Base-by-base conservation (phyloP, 1,284 basidiomycete species). In the Anthracocystis setariae region DNA sequence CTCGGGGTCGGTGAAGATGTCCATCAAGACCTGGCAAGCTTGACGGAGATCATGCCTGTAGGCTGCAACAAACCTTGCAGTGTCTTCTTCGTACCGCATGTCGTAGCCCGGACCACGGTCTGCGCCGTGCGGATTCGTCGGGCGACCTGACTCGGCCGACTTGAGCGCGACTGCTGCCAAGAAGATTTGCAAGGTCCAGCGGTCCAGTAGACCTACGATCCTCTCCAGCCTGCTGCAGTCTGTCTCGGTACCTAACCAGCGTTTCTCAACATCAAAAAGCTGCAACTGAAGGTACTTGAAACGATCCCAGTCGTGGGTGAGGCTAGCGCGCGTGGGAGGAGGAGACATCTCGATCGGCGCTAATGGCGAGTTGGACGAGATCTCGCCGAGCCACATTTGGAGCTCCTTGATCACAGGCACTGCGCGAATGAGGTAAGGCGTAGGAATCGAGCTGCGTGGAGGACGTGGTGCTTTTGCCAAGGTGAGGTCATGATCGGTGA, bases 1-100 rank as follows among this genome's bases (percentile, higher is more conserved):
- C 21, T 70, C 67, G 18, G 67, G 60, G 33, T 70, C 60, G 24
- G 67, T 70, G 15, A 70, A 70, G 51, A 70, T 64, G 42, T 70
- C 61, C 56, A 70, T 60, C 15, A 70, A 46, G 25, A 70, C 56
- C 24, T 70, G 67, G 29, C 67, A 64, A 12, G 60, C 56, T 35
- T 70, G 67, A 9, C 55, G 60, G 8, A 64, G 39, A 23, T 70
- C 60, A 32, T 58, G 60, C 23, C 53, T 38, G 37, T 70, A 70
- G 1, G 67, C 60, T 12, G 56, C 56, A 2, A 60, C 52, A n/a
- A 70, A 70, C n/a, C 61, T 45, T 2, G 51, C 56, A 18, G 67
- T 50, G 9, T 70, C 67, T 17, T 70, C 67, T 42, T 69, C 59
- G 46, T 59, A 64, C 8, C 61, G 46, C 17, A 32, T 25, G 20